These are phyloP conservation scores for Globisporangium iwayamae DNA, from an alignment of 352 stramenopile species.

Conservation along the genomic window DNA sequence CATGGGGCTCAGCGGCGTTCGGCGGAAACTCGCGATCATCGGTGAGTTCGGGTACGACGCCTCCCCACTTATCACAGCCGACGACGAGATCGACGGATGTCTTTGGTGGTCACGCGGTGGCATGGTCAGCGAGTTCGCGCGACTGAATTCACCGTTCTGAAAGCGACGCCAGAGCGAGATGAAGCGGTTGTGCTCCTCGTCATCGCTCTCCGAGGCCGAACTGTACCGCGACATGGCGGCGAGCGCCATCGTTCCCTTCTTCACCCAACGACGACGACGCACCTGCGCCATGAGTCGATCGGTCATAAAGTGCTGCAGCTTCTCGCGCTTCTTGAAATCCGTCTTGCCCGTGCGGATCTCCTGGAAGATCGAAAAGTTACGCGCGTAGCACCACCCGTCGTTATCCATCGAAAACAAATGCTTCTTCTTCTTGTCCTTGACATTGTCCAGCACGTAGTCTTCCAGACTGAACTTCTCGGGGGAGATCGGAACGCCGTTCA, in stretches of 20 bases:
- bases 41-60: conserved; percentile 66
- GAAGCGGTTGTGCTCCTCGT: conserved; percentile 64
- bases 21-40: conserved; percentile 49
- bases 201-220: conserved; percentile 61
- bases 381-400: conserved; percentile 83
- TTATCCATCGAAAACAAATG: conserved; percentile 83
- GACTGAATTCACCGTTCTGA: conserved; percentile 60
- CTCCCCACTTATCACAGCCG: conserved; percentile 40
- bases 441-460: conserved; percentile 77
- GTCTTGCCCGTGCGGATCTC: conserved; percentile 76
- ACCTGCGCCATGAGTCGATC: conserved; percentile 84
- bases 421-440: conserved; percentile 77
- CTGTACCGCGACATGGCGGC: conserved; percentile 35
- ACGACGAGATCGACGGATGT: conserved; percentile 31
- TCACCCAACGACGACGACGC: conserved; percentile 73
- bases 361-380: conserved; percentile 87
- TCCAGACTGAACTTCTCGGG: conserved; percentile 69
- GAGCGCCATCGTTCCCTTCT: conserved; percentile 48
- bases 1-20: conserved; percentile 38
- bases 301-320: conserved; percentile 82
- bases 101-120: conserved; percentile 22
- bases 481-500: conserved; percentile 80
- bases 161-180: conserved; percentile 69
- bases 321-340: conserved; percentile 76
- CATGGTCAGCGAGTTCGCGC: conserved; percentile 64